Percentiles rank a stretch among this genome's conserved stretches.
These are phyloP conservation scores for Pseudonectria buxi DNA, from an alignment of 2,329 filamentous ascomycete genomes.

Conservation along the genomic window DNA sequence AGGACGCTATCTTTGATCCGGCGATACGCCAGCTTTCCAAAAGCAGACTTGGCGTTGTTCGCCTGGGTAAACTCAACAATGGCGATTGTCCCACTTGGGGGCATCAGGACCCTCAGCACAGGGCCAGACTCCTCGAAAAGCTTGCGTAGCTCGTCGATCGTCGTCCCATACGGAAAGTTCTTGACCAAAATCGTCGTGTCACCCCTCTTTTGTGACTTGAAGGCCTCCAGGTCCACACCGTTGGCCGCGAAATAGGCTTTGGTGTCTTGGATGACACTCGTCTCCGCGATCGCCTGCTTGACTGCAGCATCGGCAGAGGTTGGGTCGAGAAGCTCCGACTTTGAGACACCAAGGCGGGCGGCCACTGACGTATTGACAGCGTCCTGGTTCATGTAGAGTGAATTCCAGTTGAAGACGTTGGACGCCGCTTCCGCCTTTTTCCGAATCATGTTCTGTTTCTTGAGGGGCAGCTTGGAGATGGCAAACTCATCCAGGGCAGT, in stretches of 20 bases:
- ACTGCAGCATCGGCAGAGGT: slow-evolving; percentile 90
- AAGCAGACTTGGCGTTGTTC: slow-evolving; percentile 74
- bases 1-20: slow-evolving; percentile 86
- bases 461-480: slow-evolving; percentile 84
- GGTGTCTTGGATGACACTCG: slow-evolving; percentile 90
- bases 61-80: slow-evolving; percentile 82
- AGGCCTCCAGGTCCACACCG: slow-evolving; percentile 85
- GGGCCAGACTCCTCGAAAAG: slow-evolving; percentile 83
- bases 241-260: slow-evolving; percentile 85
- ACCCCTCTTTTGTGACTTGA: slow-evolving; percentile 77
- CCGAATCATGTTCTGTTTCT: slow-evolving; percentile 87
- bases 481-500: slow-evolving; percentile 80
- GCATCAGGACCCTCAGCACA: slow-evolving; percentile 79
- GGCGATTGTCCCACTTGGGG: slow-evolving; percentile 85
- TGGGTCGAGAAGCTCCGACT: slow-evolving; percentile 89
- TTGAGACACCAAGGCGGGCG: slow-evolving; percentile 77
- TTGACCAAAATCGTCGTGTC: slow-evolving; percentile 88
- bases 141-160: slow-evolving; percentile 67
- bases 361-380: slow-evolving; percentile 88
- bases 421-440: slow-evolving; percentile 74
- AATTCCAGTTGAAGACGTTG: slow-evolving; percentile 92
- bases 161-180: slow-evolving; percentile 84
- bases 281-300: slow-evolving; percentile 95
- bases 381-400: slow-evolving; percentile 98
- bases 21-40: slow-evolving; percentile 78